Evolutionary conservation across 306 rosid species (phyloP).

Genomic region (Arachis hypogaea): DNA sequence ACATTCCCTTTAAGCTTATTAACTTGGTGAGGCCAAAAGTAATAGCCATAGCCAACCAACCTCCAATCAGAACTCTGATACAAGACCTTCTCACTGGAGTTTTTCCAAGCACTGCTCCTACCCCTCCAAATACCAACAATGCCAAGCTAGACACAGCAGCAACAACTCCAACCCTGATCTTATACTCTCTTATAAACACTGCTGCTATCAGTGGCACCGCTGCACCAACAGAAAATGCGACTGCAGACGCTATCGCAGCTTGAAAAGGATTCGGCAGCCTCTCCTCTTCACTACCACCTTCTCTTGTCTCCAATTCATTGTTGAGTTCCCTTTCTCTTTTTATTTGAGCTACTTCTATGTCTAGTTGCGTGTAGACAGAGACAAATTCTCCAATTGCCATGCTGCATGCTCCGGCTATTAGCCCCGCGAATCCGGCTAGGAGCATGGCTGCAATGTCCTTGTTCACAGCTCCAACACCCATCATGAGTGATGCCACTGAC

Average conservation of each 20-base stretch:
- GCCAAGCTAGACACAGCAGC: conserved; percentile 49
- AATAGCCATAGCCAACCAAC: conserved; percentile 68
- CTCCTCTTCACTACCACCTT: conserved; percentile 33
- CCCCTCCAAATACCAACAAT: conserved; percentile 51
- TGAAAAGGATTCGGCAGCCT: conserved; percentile 53
- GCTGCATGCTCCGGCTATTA: conserved; percentile 63
- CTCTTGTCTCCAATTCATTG: neutral
- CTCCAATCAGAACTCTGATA: conserved; percentile 53
- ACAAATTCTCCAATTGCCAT: conserved; percentile 73
- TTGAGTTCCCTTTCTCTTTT: conserved; percentile 42
- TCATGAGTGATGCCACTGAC: conserved; percentile 59
- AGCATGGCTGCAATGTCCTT: conserved; percentile 53
- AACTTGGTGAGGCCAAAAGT: conserved; percentile 65
- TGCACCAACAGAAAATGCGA: conserved; percentile 64
- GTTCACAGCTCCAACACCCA: conserved; percentile 62
- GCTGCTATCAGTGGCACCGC: conserved; percentile 57
- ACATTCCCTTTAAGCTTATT: conserved; percentile 43
- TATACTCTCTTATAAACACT: conserved; percentile 45
- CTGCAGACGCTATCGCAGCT: conserved; percentile 62
- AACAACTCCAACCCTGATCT: conserved; percentile 52
- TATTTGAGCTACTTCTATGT: conserved; percentile 55
- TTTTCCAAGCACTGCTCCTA: conserved; percentile 52
- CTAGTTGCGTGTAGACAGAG: conserved; percentile 56
- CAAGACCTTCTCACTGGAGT: conserved; percentile 47
- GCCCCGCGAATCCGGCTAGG: conserved; percentile 61